Conservation (phyloP, 2,329 filamentous ascomycete genomes). For the Periconia sp. region DNA sequence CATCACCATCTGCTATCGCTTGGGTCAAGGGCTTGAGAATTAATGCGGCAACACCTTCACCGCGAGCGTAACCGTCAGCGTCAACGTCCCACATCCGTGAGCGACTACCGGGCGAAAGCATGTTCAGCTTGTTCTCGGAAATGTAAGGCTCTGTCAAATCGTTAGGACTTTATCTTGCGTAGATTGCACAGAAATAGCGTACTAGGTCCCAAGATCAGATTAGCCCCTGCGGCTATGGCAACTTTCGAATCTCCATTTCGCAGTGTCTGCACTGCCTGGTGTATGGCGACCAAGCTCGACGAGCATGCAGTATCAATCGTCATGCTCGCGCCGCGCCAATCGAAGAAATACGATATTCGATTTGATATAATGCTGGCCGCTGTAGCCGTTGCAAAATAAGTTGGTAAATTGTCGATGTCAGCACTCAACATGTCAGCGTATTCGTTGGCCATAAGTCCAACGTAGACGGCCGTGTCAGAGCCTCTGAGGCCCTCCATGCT, state of each 20-base stretch:
- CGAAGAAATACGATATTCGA: slow-evolving; percentile 44
- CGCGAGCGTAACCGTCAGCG: slow-evolving; percentile 59
- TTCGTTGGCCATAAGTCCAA: slow-evolving; percentile 13
- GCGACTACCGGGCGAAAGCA: slow-evolving; percentile 37
- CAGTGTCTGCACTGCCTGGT: slow-evolving; percentile 18
- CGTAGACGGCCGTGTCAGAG: slow-evolving; percentile 12
- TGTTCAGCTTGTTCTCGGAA: slow-evolving; percentile 30
- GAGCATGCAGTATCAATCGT: slow-evolving; percentile 48
- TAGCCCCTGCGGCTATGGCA: slow-evolving; percentile 19
- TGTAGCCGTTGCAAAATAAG: neutral
- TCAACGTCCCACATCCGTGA: slow-evolving; percentile 39
- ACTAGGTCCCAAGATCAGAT: slow-evolving; percentile 26
- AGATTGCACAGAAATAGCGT: neutral
- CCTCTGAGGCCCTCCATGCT: slow-evolving; percentile 6
- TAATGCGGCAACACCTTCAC: slow-evolving; percentile 59
- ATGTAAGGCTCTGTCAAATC: slow-evolving; percentile 22
- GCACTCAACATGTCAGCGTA: slow-evolving; percentile 1
- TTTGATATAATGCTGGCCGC: slow-evolving; percentile 35
- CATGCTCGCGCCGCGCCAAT: slow-evolving; percentile 41
- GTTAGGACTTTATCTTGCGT: neutral
- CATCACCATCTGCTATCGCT: slow-evolving; percentile 56
- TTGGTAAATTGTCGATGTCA: neutral
- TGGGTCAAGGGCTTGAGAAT: slow-evolving; percentile 58
- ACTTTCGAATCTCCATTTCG: slow-evolving; percentile 15
- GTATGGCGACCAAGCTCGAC: slow-evolving; percentile 36